Evolutionary conservation across 805 yeast species (phyloP), one percentile per base, ranked within the genome.

Genomic region (Wickerhamiella kazuoi): DNA sequence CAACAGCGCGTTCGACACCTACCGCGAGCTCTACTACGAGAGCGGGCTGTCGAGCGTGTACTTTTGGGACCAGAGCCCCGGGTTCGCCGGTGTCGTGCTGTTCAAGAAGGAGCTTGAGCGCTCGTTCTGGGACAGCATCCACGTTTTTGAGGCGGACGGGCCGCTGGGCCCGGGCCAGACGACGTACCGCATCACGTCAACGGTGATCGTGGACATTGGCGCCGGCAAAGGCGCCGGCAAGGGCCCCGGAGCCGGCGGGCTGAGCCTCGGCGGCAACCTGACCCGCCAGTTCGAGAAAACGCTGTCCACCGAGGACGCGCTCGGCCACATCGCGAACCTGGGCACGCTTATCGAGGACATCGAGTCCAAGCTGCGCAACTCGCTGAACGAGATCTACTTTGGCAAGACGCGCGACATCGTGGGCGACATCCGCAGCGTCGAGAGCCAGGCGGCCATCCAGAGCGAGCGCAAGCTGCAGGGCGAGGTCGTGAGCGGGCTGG

Each of bases 21-120:
- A 90, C 62, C 69, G 95, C 47, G 98, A 90, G 55, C 62, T 87
- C 50, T 87, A 87, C 62, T 87, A 84, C 56, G 97, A 86, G 57
- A 96, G 96, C 30, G 98, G 97, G 18, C 65, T 79, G 30, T 76
- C 90, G 2, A 74, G 86, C 41, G 93, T 79, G 15, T 87, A 90
- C 55, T 63, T 90, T 38, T 87, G 98, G 98, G 95, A 86, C 50
- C 67, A 72, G 18, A 76, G 74, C 28, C 82, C 60, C 24, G 81
- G 80, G 1, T 83, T 87, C 63, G 95, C 96, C 3, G 97, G 97
- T 17, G 95, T 84, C 4, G 84, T 76, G 14, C 65, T 87, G 43
- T 67, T 87, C 54, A 81, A 90, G 62, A 87, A 87, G 57, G 34
- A 44, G 19, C 41, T 37, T 23, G 30, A 31, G 34, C 36, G 38